Evolutionary conservation across 805 yeast species (phyloP).

Genomic region (Cyberlindnera mycetangii): DNA sequence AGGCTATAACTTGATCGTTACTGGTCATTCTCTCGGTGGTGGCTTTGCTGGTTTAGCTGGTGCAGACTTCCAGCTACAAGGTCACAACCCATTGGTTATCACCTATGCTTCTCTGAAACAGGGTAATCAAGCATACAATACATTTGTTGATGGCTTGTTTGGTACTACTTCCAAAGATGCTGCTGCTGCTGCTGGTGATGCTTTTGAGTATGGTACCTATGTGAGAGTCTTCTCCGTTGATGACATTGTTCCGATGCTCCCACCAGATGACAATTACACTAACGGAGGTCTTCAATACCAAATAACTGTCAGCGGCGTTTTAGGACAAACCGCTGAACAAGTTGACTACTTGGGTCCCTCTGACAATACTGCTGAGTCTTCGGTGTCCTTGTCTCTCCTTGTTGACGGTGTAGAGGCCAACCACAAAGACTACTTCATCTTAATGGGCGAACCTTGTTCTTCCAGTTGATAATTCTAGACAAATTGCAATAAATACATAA

Average conservation of each 20-base stretch:
- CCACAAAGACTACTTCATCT: slow-evolving; percentile 1
- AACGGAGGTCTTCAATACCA: slow-evolving; percentile 34
- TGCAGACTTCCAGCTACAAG: slow-evolving; percentile 53
- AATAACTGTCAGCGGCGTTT: slow-evolving; percentile 33
- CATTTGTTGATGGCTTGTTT: slow-evolving; percentile 51
- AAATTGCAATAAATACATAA: too few species aligned
- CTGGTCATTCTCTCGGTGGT: slow-evolving; percentile 80
- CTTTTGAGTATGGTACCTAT: slow-evolving; percentile 28
- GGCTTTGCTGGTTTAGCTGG: slow-evolving; percentile 65
- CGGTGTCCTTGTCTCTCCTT: slow-evolving; percentile 12
- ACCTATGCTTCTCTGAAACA: slow-evolving; percentile 65
- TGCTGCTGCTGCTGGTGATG: slow-evolving; percentile 31
- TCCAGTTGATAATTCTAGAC: background rate
- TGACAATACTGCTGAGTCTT: slow-evolving; percentile 4
- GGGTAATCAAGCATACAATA: slow-evolving; percentile 49
- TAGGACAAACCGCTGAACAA: slow-evolving; percentile 30
- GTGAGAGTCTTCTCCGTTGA: slow-evolving; percentile 54
- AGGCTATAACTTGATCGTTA: slow-evolving; percentile 42
- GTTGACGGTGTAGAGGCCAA: slow-evolving; percentile 6
- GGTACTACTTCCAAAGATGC: slow-evolving; percentile 34
- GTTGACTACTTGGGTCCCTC: slow-evolving; percentile 21
- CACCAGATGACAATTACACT: slow-evolving; percentile 41
- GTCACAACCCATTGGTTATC: slow-evolving; percentile 51
- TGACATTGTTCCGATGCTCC: slow-evolving; percentile 59
- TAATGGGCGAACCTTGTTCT: background rate